phyloP scores from a whole-genome alignment of 1,139 yeast genomes.

The Debaryomyces singareniensis region DNA sequence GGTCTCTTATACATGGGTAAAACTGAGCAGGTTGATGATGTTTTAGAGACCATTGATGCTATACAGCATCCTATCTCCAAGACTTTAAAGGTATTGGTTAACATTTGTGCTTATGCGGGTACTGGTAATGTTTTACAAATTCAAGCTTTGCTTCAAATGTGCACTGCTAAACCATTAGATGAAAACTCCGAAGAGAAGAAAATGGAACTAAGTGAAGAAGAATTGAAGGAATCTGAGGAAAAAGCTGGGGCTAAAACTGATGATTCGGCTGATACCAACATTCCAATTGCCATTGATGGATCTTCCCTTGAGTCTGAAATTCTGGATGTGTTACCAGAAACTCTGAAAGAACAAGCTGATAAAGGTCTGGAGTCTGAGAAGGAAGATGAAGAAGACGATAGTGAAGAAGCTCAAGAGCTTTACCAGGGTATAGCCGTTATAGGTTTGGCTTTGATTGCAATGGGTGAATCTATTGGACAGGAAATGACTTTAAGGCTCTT shows the following conservation, averaged over 20 bases:
- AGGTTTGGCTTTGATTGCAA: conserved; percentile 89
- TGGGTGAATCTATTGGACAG: conserved; percentile 98
- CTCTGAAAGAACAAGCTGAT: conserved; percentile 15
- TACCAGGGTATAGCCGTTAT: conserved; percentile 87
- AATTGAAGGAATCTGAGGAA: conserved; percentile 18
- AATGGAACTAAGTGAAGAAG: conserved; percentile 34
- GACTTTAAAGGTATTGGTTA: conserved; percentile 83
- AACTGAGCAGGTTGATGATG: conserved; percentile 93
- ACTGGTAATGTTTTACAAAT: conserved; percentile 96
- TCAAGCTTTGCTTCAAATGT: conserved; percentile 83
- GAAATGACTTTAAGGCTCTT: conserved; percentile 97
- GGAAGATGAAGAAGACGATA: conserved; percentile 22
- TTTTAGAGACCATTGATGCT: conserved; percentile 88
- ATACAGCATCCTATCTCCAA: conserved; percentile 92
- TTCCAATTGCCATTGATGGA: conserved; percentile 20
- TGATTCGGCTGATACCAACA: conserved; percentile 15
- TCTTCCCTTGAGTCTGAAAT: conserved; percentile 13
- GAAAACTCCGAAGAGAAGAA: conserved; percentile 27
- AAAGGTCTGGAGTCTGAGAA: conserved; percentile 18
- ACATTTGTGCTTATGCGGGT: conserved; percentile 94
- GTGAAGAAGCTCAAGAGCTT: conserved; percentile 53
- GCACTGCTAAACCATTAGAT: conserved; percentile 56
- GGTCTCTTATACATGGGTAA: conserved; percentile 93
- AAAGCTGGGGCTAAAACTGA: conserved; percentile 8
- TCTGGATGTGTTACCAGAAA: no score